These are phyloP conservation scores for Dentipellis fragilis DNA, from an alignment of 768 basidiomycete genomes.

Conservation along the genomic window DNA sequence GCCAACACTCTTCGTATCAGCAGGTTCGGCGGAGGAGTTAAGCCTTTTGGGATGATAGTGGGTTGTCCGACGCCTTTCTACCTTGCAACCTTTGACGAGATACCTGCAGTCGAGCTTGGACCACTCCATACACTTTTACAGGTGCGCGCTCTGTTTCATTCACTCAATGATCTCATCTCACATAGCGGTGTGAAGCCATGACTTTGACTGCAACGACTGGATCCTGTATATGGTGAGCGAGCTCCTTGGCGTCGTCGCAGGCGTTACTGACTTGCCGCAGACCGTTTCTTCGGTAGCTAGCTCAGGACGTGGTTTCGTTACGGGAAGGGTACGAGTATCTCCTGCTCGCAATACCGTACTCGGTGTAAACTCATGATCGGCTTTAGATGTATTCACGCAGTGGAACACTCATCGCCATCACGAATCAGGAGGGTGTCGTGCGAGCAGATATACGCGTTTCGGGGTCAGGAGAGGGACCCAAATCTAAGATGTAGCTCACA, in stretches of 20 bases:
- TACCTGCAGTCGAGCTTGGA: constrained; percentile 54
- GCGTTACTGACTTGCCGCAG: not conserved
- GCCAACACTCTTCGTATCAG: constrained; percentile 44
- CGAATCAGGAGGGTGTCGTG: constrained; percentile 11
- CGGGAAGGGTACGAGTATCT: constrained; percentile 5
- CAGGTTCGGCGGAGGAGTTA: constrained; percentile 24
- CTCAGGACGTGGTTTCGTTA: constrained; percentile 4
- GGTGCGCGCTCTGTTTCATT: constrained; percentile 30
- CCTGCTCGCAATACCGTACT: not conserved
- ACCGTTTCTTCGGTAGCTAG: constrained; percentile 2
- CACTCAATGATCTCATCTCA: not conserved
- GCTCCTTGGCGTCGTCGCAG: not conserved
- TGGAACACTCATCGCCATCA: constrained; percentile 8
- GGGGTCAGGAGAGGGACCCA: not conserved
- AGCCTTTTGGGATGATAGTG: constrained; percentile 55
- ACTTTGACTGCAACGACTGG: constrained; percentile 75
- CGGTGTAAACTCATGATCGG: not conserved
- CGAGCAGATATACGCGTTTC: constrained; percentile 6
- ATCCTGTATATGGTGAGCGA: constrained; percentile 60
- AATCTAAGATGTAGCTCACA: constrained; percentile 7
- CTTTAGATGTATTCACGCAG: constrained; percentile 8
- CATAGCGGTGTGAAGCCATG: constrained; percentile 33
- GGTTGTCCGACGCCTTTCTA: constrained; percentile 17
- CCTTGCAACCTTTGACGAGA: not conserved
- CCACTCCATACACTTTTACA: constrained; percentile 74